Base-by-base conservation (phyloP, 495 filamentous ascomycete species). In the Aspergillus indologenus region DNA sequence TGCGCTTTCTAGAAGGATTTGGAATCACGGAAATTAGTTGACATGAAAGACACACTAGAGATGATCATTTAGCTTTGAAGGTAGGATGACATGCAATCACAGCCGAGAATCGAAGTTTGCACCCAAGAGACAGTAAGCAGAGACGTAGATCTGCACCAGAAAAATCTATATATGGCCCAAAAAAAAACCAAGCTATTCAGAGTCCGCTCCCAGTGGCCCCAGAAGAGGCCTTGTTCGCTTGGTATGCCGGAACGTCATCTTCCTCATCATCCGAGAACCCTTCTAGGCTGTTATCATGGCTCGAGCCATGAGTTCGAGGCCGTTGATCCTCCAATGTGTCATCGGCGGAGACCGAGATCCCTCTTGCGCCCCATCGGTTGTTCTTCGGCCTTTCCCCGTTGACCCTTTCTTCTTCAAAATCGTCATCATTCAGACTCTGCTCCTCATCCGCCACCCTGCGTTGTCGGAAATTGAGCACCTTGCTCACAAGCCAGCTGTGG, bases 271-370 rank as follows among this genome's bases (percentile, higher is more conserved):
- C 68, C 26, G 66, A 56, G 44, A 74, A 65, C 3, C 57, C 71
- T 34, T 65, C 66, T 34, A 62, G 53, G 20, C 57, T 62, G 24
- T 66, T 54, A 45, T 71, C 57, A 48, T 45, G 44, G 23, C 59
- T 31, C 18, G 34, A 47, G 15, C 43, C 54, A 5, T 42, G 53
- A 18, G 58, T 60, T 12, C 68, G 65, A 52, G 62, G 54, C 3
- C 65, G 68, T 31, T 81, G 81, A 21, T 77, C 70, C 46, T 85
- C 76, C 22, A 89, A 71, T 3, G 84, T 87, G 42, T 93, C 89
- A 68, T 95, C 90, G 7, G 90, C 90, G 40, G 85, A 87, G 23
- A 95, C 85, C 4, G 87, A 90, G 59, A 95, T 89, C 15, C 90
- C 90, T 58, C 89, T 75, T 14, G 82, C 75, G 12, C 90, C 90